Evolutionary conservation across 1,284 basidiomycete species (phyloP), one percentile per base, ranked within the genome.

Genomic region (Pseudozyma sp.): DNA sequence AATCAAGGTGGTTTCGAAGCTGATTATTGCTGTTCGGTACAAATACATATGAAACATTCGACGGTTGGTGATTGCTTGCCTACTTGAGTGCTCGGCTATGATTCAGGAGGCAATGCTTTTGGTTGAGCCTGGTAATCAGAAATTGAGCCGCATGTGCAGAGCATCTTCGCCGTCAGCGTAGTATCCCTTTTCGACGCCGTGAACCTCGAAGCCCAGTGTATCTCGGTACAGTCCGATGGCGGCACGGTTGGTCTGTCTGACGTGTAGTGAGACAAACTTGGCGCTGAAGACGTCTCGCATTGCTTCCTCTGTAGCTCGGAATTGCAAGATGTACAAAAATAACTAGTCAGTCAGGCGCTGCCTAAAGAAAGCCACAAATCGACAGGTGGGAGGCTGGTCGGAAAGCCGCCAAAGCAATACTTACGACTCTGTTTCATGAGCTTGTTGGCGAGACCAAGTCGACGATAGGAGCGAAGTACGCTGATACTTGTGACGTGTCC

Each of bases 111-210:
- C 12, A 13, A 25, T 16, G 34, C 18, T 16, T 40, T 39, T 42
- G 14, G 21, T 8, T 25, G 12, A 9, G 25, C 14, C 38, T 16
- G 16, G n/a, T 10, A 19, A 54, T 52, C 50, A 69, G 39, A 83
- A 68, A 40, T 76, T 61, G 52, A 85, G 72, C 7, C 83, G 72
- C 83, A 85, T 85, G 3, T 77, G 81, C 14, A 78, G 57, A 2
- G 82, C 83, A 50, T 85, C 80, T 50, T 85, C 83, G 21, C 83
- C 83, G 45, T 85, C 83, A 25, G 83, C 83, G 52, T 85, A 85
- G 69, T 85, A 85, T 14, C 79, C 82, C 45, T 76, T 70, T 44
- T 85, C 83, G 6, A 82, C 70, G 39, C 78, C 81, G 38, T 81
- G 78, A 5, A 84, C 80, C 56, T 78, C 63, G 56, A 84, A 85